These are phyloP conservation scores for Pestalotiopsis sp. DNA, from an alignment of 2,329 filamentous ascomycete species.

Conservation along the genomic window DNA sequence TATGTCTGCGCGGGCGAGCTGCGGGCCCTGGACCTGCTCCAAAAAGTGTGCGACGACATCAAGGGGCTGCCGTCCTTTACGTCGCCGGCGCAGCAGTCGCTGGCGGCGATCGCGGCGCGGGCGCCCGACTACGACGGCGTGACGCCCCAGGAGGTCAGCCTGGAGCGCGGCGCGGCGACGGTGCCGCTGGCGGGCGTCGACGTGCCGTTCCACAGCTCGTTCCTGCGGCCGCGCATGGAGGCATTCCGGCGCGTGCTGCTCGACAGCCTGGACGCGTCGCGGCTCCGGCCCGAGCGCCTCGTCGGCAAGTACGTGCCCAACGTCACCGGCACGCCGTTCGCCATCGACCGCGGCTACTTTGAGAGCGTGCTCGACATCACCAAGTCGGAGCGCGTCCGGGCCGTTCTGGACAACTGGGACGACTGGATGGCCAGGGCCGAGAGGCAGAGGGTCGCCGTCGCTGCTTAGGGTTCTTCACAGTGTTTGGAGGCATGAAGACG, in stretches of 20 bases:
- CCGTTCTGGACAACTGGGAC: constrained; percentile 27
- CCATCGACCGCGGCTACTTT: constrained; percentile 26
- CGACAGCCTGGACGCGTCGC: constrained; percentile 23
- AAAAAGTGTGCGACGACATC: constrained; percentile 73
- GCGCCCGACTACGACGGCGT: constrained; percentile 12
- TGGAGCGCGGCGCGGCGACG: constrained; percentile 27
- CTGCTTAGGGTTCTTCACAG: neutral
- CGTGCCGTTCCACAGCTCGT: constrained; percentile 33
- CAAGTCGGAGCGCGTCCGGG: constrained; percentile 19
- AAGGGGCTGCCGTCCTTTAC: constrained; percentile 28
- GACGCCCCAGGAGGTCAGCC: constrained; percentile 13
- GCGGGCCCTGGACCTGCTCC: constrained; percentile 21
- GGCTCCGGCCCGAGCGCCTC: constrained; percentile 25
- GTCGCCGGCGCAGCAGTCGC: neutral
- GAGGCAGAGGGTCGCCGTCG: neutral
- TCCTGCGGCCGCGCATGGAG: constrained; percentile 25
- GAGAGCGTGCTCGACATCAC: constrained; percentile 23
- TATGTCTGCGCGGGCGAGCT: constrained; percentile 41
- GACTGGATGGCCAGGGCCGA: constrained; percentile 26
- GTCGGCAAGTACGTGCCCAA: constrained; percentile 36
- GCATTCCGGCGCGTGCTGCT: constrained; percentile 29
- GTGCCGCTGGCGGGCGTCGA: constrained; percentile 32
- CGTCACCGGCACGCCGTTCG: constrained; percentile 33
- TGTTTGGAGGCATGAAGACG: neutral
- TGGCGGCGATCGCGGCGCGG: constrained; percentile 35